Conservation (phyloP, 2,329 filamentous ascomycete genomes). For the Mycosphaerella arachidis region DNA sequence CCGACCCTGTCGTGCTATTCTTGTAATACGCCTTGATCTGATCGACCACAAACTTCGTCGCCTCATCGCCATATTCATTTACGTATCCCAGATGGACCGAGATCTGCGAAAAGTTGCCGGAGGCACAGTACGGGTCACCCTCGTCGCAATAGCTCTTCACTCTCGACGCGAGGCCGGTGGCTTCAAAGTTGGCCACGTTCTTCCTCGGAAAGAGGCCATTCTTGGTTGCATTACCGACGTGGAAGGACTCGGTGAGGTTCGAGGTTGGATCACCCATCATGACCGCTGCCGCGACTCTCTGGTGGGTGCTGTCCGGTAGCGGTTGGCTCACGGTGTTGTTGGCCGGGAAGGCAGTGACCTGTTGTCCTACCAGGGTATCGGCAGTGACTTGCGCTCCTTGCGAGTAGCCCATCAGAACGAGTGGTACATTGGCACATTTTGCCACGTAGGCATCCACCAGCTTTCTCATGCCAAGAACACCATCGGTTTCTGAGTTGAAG, state of each 20-base stretch:
- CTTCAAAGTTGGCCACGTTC: constrained; percentile 8
- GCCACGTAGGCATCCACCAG: constrained; percentile 13
- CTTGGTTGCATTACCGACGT: constrained; percentile 20
- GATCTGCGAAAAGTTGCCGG: constrained; percentile 10
- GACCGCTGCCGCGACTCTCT: constrained; percentile 12
- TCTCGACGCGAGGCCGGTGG: constrained; percentile 4
- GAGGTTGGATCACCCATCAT: constrained; percentile 20
- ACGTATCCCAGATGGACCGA: constrained; percentile 17
- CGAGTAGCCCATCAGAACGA: constrained; percentile 22
- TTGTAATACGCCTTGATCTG: constrained; percentile 10
- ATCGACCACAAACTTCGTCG: constrained; percentile 12
- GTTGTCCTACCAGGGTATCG: constrained; percentile 17
- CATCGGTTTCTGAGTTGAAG: constrained; percentile 17
- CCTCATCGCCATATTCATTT: constrained; percentile 13
- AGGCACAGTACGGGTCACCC: constrained; percentile 17
- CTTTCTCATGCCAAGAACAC: constrained; percentile 12
- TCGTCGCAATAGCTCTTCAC: constrained; percentile 18
- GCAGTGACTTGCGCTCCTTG: constrained; percentile 22
- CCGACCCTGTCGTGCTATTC: constrained; percentile 1
- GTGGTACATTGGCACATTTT: constrained; percentile 13
- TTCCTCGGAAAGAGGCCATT: constrained; percentile 16
- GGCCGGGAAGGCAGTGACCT: constrained; percentile 9
- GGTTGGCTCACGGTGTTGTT: constrained; percentile 13
- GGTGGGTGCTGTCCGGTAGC: constrained; percentile 6
- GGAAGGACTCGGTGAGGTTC: constrained; percentile 12